These are phyloP conservation scores for Diaporthe aspalathi DNA, from an alignment of 2,329 filamentous ascomycete species.

Conservation along the genomic window DNA sequence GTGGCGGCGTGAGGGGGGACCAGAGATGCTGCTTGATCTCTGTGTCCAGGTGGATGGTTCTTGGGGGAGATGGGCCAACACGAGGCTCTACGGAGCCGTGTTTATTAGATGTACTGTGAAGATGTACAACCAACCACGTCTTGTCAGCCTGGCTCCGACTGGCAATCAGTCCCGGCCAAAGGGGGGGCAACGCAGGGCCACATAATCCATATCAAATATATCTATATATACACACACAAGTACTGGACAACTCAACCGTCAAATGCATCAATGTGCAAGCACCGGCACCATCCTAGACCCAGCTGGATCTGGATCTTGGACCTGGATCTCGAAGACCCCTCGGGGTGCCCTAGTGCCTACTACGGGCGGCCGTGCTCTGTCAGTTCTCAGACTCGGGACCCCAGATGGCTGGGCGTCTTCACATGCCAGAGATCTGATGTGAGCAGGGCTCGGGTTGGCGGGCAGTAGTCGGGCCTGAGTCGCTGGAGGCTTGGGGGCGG, in stretches of 20 bases:
- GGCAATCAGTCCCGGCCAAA: background rate
- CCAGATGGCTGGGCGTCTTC: conserved; percentile 23
- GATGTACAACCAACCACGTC: conserved; percentile 21
- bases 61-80: background rate
- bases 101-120: conserved; percentile 24
- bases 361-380: background rate
- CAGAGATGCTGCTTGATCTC: conserved; percentile 6
- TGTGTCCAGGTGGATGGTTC: conserved; percentile 17
- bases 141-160: conserved; percentile 3
- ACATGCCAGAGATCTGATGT: conserved; percentile 32
- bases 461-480: conserved; percentile 12
- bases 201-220: conserved; percentile 29
- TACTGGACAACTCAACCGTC: too few species aligned
- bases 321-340: conserved; percentile 15
- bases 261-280: too few species aligned
- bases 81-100: background rate
- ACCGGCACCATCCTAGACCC: background rate
- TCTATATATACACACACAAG: too few species aligned
- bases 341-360: conserved; percentile 12
- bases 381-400: background rate
- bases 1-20: background rate
- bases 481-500: conserved; percentile 1
- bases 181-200: background rate
- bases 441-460: conserved; percentile 20
- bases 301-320: conserved; percentile 10